Percentiles rank a stretch among this genome's conserved stretches.
Conservation (phyloP, 108 stramenopile species). For the Nitzschia inconspicua region DNA sequence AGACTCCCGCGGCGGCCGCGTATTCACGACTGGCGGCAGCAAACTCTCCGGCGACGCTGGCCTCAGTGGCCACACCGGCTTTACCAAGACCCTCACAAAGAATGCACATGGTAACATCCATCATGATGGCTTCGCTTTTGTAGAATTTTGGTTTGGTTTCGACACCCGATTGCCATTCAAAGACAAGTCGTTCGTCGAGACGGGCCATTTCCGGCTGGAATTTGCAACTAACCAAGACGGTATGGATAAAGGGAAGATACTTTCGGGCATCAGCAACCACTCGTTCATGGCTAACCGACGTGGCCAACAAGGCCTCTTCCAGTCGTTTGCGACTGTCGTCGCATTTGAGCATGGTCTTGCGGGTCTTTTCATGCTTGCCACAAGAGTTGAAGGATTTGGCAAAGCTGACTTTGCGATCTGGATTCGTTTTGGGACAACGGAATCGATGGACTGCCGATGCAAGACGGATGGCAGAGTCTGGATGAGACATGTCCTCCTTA, state of each 20-base stretch:
- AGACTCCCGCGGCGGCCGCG: constrained; percentile 72
- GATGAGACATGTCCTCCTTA: constrained; percentile 47
- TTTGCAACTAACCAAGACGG: constrained; percentile 80
- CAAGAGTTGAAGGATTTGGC: constrained; percentile 55
- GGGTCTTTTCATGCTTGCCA: constrained; percentile 41
- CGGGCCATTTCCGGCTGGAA: constrained; percentile 77
- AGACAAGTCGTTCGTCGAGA: constrained; percentile 67
- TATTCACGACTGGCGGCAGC: constrained; percentile 67
- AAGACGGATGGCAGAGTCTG: constrained; percentile 75
- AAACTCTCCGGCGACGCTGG: constrained; percentile 73
- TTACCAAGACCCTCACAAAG: constrained; percentile 67
- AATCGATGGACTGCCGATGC: constrained; percentile 83
- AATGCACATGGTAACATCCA: constrained; percentile 76
- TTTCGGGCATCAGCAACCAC: constrained; percentile 42
- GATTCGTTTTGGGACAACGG: constrained; percentile 37
- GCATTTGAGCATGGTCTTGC: constrained; percentile 35
- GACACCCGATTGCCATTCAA: constrained; percentile 80
- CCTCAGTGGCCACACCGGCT: constrained; percentile 71
- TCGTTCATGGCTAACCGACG: constrained; percentile 40
- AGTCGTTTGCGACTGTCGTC: constrained; percentile 41
- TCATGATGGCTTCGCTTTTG: constrained; percentile 87
- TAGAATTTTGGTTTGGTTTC: constrained; percentile 50
- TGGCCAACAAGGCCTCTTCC: constrained; percentile 29
- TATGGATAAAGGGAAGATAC: constrained; percentile 66
- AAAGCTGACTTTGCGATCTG: constrained; percentile 54